Evolutionary conservation across 2,329 filamentous ascomycete genomes (phyloP).

Genomic region (Xylaria sp.): DNA sequence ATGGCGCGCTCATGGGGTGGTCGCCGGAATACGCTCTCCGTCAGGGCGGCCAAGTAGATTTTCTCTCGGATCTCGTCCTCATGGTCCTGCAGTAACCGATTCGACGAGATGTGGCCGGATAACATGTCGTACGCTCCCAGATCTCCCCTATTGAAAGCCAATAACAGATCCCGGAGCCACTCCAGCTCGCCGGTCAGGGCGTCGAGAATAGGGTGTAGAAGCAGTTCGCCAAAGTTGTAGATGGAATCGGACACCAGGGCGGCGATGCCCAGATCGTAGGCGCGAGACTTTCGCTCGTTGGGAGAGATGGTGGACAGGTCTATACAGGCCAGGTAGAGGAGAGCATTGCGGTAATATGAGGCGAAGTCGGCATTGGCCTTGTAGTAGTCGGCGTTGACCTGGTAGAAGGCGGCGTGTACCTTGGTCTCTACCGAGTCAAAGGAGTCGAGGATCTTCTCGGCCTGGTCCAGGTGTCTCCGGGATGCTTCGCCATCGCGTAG

Average conservation of each 20-base stretch:
- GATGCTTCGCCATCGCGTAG: conserved; percentile 83
- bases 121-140: conserved; percentile 87
- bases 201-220: conserved; percentile 95
- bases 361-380: conserved; percentile 94
- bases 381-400: conserved; percentile 94
- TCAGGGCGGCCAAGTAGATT: conserved; percentile 95
- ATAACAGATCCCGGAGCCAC: conserved; percentile 95
- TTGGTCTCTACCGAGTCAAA: conserved; percentile 97
- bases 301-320: conserved; percentile 79
- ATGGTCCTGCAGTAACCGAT: conserved; percentile 82
- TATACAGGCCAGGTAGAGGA: conserved; percentile 97
- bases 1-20: conserved; percentile 96
- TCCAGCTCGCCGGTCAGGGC: conserved; percentile 80
- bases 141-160: conserved; percentile 97
- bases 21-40: conserved; percentile 94
- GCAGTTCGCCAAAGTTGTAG: conserved; percentile 99
- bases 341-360: conserved; percentile 95
- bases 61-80: conserved; percentile 91
- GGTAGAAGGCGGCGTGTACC: conserved; percentile 96
- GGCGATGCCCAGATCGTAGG: conserved; percentile 92
- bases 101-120: conserved; percentile 81
- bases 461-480: conserved; percentile 85
- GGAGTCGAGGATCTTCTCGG: conserved; percentile 86
- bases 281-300: conserved; percentile 81
- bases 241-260: conserved; percentile 94